phyloP scores from a whole-genome alignment of 345 rosid genomes.

The Cardamine occulta region DNA sequence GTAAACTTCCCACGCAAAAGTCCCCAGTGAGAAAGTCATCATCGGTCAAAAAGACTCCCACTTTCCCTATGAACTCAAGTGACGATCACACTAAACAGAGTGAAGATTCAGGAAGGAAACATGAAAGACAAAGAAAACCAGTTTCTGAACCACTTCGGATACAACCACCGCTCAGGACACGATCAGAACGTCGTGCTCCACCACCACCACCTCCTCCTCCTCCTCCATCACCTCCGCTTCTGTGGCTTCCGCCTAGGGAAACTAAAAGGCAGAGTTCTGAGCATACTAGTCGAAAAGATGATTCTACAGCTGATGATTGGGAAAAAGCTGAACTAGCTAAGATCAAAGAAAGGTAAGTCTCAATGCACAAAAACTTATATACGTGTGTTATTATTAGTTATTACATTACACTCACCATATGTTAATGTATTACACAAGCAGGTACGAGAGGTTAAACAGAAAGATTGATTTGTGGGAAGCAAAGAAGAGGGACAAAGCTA shows the following conservation, averaged over 20 bases:
- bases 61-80: slow-evolving; percentile 24
- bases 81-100: slow-evolving; percentile 7
- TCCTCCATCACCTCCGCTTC: slow-evolving; percentile 39
- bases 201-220: slow-evolving; percentile 36
- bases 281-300: slow-evolving; percentile 22
- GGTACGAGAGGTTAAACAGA: slow-evolving; percentile 59
- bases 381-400: neutral
- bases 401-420: slow-evolving; percentile 7
- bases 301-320: slow-evolving; percentile 65
- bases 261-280: slow-evolving; percentile 24
- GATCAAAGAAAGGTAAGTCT: slow-evolving; percentile 60
- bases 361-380: neutral
- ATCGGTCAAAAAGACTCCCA: slow-evolving; percentile 30
- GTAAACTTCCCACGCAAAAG: slow-evolving; percentile 1
- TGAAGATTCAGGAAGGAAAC: slow-evolving; percentile 31
- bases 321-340: slow-evolving; percentile 59
- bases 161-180: slow-evolving; percentile 35
- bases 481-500: slow-evolving; percentile 62
- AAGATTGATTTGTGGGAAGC: slow-evolving; percentile 66
- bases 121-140: slow-evolving; percentile 26
- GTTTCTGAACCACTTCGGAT: slow-evolving; percentile 14
- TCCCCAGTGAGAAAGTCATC: slow-evolving; percentile 35
- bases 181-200: slow-evolving; percentile 37
- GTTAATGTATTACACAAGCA: slow-evolving; percentile 34
- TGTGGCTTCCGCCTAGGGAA: slow-evolving; percentile 40